Evolutionary conservation across 352 stramenopile species (phyloP), one percentile per base, ranked within the genome.

Genomic region (Globisporangium apiculatum): DNA sequence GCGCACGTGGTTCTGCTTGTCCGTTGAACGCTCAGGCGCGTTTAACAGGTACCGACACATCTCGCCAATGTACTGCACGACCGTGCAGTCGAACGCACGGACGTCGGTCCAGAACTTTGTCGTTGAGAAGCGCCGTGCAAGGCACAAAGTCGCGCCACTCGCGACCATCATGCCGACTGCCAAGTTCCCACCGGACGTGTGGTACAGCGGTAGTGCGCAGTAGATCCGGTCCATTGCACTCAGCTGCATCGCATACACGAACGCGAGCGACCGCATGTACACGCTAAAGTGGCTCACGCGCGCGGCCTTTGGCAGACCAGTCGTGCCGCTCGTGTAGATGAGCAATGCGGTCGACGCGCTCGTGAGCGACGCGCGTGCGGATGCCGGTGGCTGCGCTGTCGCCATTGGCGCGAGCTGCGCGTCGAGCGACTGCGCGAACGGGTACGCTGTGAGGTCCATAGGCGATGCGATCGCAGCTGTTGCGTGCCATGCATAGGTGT

Each of bases 51-150:
- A 97, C 4, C 87, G 71, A 62, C 83, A 95, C 69, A 97, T 90
- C 48, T 97, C 88, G 18, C 88, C 89, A 64, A 97, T 97, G 62
- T 97, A 97, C 62, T 97, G 89, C 15, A 94, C 66, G 31, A 96
- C 66, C 1, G 88, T 96, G 54, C 63, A 76, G 49, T 91, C 66
- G 46, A 86, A 80, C 15, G 61, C 54, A 15, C 75, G 66, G 17
- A 89, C 80, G 76, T 96, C 85, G 24, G 78, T 60, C 81, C 83
- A 94, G 51, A 91, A 95, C 38, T 74, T 72, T 15, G 66, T 73
- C 14, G 75, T 82, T 14, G 83, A 94, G 68, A 95, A 92, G 14
- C 84, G 78, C 7, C 71, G 68, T 24, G 76, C 83, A 40, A 96
- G 79, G n/a, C 79, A 85, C 9, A 95, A 57, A 12, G 86, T 91